Base-by-base conservation (phyloP, 2,329 filamentous ascomycete species). In the Aspergillus unguis region DNA sequence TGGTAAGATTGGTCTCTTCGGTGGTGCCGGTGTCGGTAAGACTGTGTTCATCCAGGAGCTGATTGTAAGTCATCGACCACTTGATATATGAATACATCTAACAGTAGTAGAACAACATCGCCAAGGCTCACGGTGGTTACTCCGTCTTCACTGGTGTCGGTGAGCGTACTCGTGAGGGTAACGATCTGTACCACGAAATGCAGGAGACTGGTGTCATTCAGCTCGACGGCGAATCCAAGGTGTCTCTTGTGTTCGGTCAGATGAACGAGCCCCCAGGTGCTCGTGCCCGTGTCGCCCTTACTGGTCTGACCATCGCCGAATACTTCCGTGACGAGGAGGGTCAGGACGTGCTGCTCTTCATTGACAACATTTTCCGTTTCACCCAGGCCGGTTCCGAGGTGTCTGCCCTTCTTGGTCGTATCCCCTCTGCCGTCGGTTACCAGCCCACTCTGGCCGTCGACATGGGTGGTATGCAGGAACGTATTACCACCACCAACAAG, bases 111-210 rank as follows among this genome's bases (percentile, higher is more conserved):
- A 99, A 99, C 91, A 99, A 99, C 88, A 97, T 99, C 75, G 94
- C 94, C 81, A 97, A 97, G 86, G 94, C 94, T 69, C 94, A 99
- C 84, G 94, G 94, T 95, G 94, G 94, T 95, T 99, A 95, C 89
- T 99, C 94, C 66, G 94, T 99, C 76, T 99, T 99, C 88, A 96
- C 91, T 75, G 94, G 94, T 92, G 94, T 99, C 80, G 94, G 94
- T 77, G 94, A 99, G 88, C 92, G 94, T 84, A 99, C 94, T 75
- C 94, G 94, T 90, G 94, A 99, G 87, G 94, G 94, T 85, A 99
- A 99, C 86, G 94, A 99, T 87, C 80, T 99, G 84, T 99, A 99
- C 88, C 92, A 99, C 82, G 94, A 99, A 86, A 99, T 99, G 94
- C 94, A 97, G 84, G 92, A 99, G 83, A 99, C 94, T 67, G 90